Conservation (phyloP, 176 grass and related monocot genomes). For the Pontederia crassipes region DNA sequence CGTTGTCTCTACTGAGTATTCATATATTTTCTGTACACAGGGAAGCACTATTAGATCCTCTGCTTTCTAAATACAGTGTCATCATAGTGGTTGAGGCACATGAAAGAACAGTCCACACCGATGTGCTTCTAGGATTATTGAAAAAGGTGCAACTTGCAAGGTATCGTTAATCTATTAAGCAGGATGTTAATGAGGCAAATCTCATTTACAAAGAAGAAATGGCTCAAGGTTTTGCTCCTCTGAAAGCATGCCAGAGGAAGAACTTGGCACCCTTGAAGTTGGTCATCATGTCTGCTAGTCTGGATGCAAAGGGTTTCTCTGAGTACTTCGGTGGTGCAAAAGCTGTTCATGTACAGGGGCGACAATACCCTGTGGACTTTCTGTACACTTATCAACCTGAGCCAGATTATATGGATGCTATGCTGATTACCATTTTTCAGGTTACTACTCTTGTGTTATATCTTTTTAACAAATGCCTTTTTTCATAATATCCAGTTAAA, state of each 20-base stretch:
- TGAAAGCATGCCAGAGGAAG: constrained; percentile 31
- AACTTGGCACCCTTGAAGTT: constrained; percentile 60
- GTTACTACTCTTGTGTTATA: constrained; percentile 8
- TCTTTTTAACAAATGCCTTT: neutral
- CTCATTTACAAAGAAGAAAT: constrained; percentile 18
- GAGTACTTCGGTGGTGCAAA: constrained; percentile 86
- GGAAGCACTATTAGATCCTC: constrained; percentile 76
- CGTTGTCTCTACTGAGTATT: neutral
- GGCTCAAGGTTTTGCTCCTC: constrained; percentile 22
- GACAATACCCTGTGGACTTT: constrained; percentile 65
- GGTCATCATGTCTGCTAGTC: constrained; percentile 89
- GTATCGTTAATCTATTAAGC: constrained; percentile 21
- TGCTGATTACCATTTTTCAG: constrained; percentile 83
- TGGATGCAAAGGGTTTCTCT: constrained; percentile 81
- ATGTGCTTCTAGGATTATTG: constrained; percentile 74
- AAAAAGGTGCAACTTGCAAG: constrained; percentile 72
- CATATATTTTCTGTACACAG: constrained; percentile 30
- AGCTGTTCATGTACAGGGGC: constrained; percentile 81
- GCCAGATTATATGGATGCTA: constrained; percentile 84
- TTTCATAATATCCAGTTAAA: neutral
- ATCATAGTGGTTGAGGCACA: constrained; percentile 92
- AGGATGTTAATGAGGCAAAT: constrained; percentile 18
- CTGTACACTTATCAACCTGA: constrained; percentile 81
- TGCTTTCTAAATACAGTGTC: constrained; percentile 72
- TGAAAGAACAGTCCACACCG: constrained; percentile 89